phyloP scores from a whole-genome alignment of 164 flowering plant genomes.

The Berberis vulgaris region DNA sequence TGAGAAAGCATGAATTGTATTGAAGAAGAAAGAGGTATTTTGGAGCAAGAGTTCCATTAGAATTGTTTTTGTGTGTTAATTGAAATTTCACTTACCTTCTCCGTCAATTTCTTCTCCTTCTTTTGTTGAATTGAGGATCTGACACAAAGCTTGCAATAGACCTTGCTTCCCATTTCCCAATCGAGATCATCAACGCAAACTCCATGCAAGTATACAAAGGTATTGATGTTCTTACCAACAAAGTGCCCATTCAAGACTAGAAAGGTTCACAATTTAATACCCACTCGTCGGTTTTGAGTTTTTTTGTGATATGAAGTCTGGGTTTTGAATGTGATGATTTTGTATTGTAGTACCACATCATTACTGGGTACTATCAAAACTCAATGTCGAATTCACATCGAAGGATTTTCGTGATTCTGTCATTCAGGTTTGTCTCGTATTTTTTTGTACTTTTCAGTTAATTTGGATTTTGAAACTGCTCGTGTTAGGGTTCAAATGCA shows the following conservation, averaged over 20 bases:
- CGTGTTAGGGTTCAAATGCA: too few species aligned
- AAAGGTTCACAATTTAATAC: constrained; percentile 33
- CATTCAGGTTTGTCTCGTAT: constrained; percentile 4
- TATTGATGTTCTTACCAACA: constrained; percentile 88
- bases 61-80: too few species aligned
- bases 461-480: too few species aligned
- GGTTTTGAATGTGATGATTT: neutral
- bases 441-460: neutral
- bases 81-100: too few species aligned
- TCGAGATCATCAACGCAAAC: constrained; percentile 89
- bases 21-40: too few species aligned
- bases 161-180: constrained; percentile 66
- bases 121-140: too few species aligned
- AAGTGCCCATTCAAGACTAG: constrained; percentile 60
- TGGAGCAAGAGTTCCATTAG: too few species aligned
- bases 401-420: constrained; percentile 75
- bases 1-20: too few species aligned
- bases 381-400: constrained; percentile 71
- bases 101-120: too few species aligned
- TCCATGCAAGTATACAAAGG: constrained; percentile 93
- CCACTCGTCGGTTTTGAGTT: neutral
- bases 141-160: constrained; percentile 62
- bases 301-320: neutral
- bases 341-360: constrained; percentile 64
- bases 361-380: constrained; percentile 69